Evolutionary conservation across 257 asterid species (phyloP), one percentile per base, ranked within the genome.

Genomic region (Perilla frutescens): DNA sequence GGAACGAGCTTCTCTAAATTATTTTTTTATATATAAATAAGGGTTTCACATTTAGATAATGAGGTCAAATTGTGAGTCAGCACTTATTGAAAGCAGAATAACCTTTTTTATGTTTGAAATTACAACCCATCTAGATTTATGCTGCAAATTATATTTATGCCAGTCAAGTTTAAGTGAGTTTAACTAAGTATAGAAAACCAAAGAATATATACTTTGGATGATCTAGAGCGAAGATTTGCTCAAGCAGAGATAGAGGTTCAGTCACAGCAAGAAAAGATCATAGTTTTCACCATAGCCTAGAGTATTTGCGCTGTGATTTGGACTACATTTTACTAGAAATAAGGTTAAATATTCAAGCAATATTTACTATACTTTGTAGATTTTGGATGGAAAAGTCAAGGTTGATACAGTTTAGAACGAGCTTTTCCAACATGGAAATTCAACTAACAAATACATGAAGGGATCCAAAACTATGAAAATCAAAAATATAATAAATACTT

Each of bases 391-490:
- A 48, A 80, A 76, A 74, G 44, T 55, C 29, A 31, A 76, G 26
- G 87, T 88, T 65, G 87, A 85, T 61, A 71, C 77, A 70, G 81
- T 90, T 40, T 81, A 90, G 85, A 91, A 90, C 7, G 87, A 92
- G 69, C 91, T 90, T 75, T 85, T 92, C 75, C 96, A 87, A 82
- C 86, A 77, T 69, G 96, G 97, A 43, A 96, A 90, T 81, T 80
- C 93, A 7, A 92, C 92, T 67, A 81, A 86, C 73, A 92, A 92
- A 80, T 92, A 87, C 80, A 82, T 81, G 84, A 92, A 90, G 56
- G 96, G 97, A 63, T 91, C 96, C 43, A 88, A 79, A 76, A 86
- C 78, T 77, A 79, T 87, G 77, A 87, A 87, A 80, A 88, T 87
- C 54, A 97, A 91, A 79, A 77, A 85, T 56, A 81, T 85, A 20